Percentiles rank a stretch among this genome's conserved stretches.
phyloP scores from a whole-genome alignment of 805 yeast genomes.

The Candida alai region DNA sequence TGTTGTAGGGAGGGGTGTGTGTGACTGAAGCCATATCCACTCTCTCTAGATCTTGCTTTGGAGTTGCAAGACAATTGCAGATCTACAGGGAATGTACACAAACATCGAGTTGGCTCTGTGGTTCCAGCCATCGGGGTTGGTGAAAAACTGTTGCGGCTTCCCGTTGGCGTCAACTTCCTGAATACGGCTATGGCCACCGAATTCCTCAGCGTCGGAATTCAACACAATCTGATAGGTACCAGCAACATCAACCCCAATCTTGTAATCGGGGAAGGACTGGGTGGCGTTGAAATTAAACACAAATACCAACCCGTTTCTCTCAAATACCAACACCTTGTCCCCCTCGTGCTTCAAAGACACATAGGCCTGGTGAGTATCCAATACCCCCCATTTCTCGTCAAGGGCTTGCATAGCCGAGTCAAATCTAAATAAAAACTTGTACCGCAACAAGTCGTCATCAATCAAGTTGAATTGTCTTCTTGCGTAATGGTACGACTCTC shows the following conservation, averaged over 20 bases:
- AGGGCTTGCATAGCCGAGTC: constrained; percentile 80
- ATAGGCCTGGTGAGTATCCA: constrained; percentile 67
- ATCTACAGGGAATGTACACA: constrained; percentile 77
- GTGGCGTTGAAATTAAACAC: constrained; percentile 89
- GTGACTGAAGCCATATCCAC: too few relatives aligned
- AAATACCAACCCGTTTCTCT: constrained; percentile 80
- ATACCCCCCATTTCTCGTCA: constrained; percentile 70
- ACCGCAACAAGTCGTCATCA: constrained; percentile 75
- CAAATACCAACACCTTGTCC: constrained; percentile 87
- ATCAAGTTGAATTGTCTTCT: constrained; percentile 90
- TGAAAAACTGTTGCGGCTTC: constrained; percentile 49
- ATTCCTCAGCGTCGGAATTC: constrained; percentile 65
- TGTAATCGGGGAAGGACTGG: constrained; percentile 77
- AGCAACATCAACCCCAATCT: constrained; percentile 80
- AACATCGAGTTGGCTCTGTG: constrained; percentile 70
- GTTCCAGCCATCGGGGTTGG: constrained; percentile 80
- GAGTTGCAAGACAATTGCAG: constrained; percentile 38
- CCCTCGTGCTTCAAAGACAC: constrained; percentile 83
- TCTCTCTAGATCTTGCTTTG: constrained; percentile 23
- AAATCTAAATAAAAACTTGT: constrained; percentile 73
- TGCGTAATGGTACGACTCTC: constrained; percentile 87
- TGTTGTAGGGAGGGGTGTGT: too few relatives aligned
- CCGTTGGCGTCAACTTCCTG: constrained; percentile 39
- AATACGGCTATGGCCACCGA: constrained; percentile 81
- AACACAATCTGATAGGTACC: constrained; percentile 76